Percentiles rank a stretch among this genome's conserved stretches.
These are phyloP conservation scores for Phtheirospermum japonicum DNA, from an alignment of 257 asterid species.

Conservation along the genomic window DNA sequence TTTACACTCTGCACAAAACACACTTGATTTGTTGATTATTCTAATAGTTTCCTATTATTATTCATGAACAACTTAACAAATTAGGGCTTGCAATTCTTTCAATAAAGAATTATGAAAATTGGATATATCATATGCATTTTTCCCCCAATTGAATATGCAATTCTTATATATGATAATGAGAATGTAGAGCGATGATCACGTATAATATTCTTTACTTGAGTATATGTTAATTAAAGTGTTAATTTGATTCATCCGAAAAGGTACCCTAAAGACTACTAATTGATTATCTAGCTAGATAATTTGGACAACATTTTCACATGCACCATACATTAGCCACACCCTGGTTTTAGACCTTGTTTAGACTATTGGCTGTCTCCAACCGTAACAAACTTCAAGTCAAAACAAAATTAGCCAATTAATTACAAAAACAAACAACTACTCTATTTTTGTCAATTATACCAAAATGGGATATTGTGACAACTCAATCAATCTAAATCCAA, in stretches of 20 bases:
- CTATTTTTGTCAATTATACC: slow-evolving; percentile 19
- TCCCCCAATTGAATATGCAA: background rate
- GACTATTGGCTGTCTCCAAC: slow-evolving; percentile 16
- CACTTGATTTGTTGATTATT: too few relatives aligned
- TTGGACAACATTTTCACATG: background rate
- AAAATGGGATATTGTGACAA: slow-evolving; percentile 1
- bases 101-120: background rate
- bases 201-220: slow-evolving; percentile 26
- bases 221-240: slow-evolving; percentile 1
- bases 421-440: slow-evolving; percentile 25
- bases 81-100: too few relatives aligned
- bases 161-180: background rate
- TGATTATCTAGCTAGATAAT: too few relatives aligned
- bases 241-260: too few relatives aligned
- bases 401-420: slow-evolving; percentile 22
- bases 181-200: slow-evolving; percentile 7
- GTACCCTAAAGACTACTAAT: too few relatives aligned
- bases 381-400: slow-evolving; percentile 23
- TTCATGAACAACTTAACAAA: too few relatives aligned
- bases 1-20: too few relatives aligned
- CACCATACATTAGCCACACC: background rate
- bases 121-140: background rate
- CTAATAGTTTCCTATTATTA: too few relatives aligned
- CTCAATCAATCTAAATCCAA: background rate
- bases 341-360: background rate